These are phyloP conservation scores for Eucalyptus erythrocorys DNA, from an alignment of 345 rosid genomes.

Conservation along the genomic window DNA sequence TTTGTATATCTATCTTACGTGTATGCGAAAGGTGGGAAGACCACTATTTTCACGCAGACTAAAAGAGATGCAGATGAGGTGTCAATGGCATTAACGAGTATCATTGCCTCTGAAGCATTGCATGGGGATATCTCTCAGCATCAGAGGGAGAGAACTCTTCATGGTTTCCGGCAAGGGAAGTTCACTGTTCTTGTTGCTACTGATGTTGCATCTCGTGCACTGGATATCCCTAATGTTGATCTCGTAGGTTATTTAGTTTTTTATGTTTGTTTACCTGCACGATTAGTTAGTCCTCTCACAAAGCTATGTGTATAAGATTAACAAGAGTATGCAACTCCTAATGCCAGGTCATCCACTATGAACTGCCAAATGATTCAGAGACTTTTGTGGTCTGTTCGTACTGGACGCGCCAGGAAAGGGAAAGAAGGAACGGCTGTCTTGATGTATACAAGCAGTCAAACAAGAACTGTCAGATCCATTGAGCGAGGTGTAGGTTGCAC, in stretches of 20 bases:
- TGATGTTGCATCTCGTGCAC: conserved; percentile 97
- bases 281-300: not conserved
- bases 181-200: conserved; percentile 98
- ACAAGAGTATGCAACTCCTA: not conserved
- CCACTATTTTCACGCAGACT: conserved; percentile 93
- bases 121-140: conserved; percentile 99
- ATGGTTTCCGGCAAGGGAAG: conserved; percentile 89
- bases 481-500: conserved; percentile 91
- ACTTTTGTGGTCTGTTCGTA: conserved; percentile 99
- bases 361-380: conserved; percentile 96
- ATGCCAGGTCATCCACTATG: conserved; percentile 81
- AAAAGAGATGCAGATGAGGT: conserved; percentile 98
- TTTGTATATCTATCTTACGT: conserved; percentile 30
- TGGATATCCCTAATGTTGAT: conserved; percentile 96
- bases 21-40: conserved; percentile 95
- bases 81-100: conserved; percentile 62
- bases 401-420: conserved; percentile 99
- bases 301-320: not conserved
- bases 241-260: conserved; percentile 34
- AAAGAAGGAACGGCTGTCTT: conserved; percentile 91
- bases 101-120: conserved; percentile 90
- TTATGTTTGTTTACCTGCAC: not conserved
- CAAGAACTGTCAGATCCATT: conserved; percentile 75
- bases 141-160: conserved; percentile 96
- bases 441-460: conserved; percentile 75